phyloP scores from a whole-genome alignment of 192 early-diverging fungal species.

The Gaertneriomyces sp. region DNA sequence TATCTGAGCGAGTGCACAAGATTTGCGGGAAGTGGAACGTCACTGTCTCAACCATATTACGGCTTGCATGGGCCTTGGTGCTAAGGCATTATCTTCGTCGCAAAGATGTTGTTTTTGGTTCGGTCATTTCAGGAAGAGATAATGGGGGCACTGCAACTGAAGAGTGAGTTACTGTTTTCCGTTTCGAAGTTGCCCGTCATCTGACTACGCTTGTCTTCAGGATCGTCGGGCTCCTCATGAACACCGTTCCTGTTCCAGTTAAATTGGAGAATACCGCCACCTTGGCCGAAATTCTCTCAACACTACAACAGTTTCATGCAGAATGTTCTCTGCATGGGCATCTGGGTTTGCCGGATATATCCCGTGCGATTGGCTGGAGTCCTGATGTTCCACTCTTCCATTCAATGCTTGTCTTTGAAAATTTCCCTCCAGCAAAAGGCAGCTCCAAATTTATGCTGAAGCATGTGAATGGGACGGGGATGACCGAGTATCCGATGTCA shows the following conservation, averaged over 20 bases:
- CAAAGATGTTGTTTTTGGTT: conserved; percentile 27
- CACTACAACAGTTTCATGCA: not conserved
- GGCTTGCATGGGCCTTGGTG: conserved; percentile 22
- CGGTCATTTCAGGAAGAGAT: conserved; percentile 10
- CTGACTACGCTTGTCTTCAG: not conserved
- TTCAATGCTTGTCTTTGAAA: too few species aligned
- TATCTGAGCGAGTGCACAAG: too few species aligned
- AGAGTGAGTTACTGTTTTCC: too few species aligned
- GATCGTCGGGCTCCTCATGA: not conserved
- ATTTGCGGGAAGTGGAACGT: not conserved
- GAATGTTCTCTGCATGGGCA: too few species aligned
- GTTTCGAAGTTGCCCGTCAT: too few species aligned
- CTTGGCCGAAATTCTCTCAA: not conserved
- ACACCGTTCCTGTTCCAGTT: not conserved
- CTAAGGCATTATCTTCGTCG: not conserved
- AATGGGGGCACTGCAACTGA: conserved; percentile 1
- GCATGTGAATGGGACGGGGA: too few species aligned
- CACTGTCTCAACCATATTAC: not conserved
- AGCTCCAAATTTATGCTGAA: too few species aligned
- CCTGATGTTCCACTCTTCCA: too few species aligned
- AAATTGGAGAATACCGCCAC: not conserved
- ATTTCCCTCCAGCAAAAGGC: too few species aligned
- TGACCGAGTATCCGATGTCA: too few species aligned
- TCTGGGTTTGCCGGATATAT: too few species aligned
- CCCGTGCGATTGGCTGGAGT: too few species aligned